Base-by-base conservation (phyloP, 1,284 basidiomycete genomes). In the Cryptococcus wingfieldii region DNA sequence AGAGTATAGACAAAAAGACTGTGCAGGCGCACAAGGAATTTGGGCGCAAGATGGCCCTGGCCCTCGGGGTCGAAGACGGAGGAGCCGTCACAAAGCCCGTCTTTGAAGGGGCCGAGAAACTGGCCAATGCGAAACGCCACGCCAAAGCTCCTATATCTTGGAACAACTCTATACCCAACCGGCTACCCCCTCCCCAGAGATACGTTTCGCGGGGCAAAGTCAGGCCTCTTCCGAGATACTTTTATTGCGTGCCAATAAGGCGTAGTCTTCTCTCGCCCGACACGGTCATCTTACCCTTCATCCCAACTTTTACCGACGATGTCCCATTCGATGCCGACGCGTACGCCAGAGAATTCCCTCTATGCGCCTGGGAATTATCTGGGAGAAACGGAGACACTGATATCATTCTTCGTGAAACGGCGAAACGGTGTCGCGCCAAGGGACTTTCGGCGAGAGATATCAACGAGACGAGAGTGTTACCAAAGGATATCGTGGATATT, bases 381-480 rank as follows among this genome's bases (percentile, higher is more conserved):
- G 37, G 28, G 27, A 38, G 47, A 16, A 39, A 50, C 37, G 47
- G 14, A n/a, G 47, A 54, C 27, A 52, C 52, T 31, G 59, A 60
- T 34, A 60, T 60, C 12, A 55, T 60, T 13, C 48, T 51, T 43
- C 45, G 54, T 10, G 59, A 60, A 38, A 44, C 59, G 4, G 16
- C 49, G 8, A 31, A 41, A 10, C 55, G 53, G 5, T 19, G 51
- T 4, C 27, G 28, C 14, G 16, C 16, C 12, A 19, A 47, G 5
- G 6, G 37, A 8, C 47, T 60, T 1, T 38, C 44, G 28, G 19
- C 49, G 6, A 34, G 27, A 8, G 52, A 57, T 18, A 55, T 57
- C 37, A 55, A 60, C 37, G 13, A 16, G 5, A 60, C 59, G 9
- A 41, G 50, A 7, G 47, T 60, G 4, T 39, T 60, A 12, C 59